These are phyloP conservation scores for Lathyrus tuberosus DNA, from an alignment of 306 rosid species.

Conservation along the genomic window DNA sequence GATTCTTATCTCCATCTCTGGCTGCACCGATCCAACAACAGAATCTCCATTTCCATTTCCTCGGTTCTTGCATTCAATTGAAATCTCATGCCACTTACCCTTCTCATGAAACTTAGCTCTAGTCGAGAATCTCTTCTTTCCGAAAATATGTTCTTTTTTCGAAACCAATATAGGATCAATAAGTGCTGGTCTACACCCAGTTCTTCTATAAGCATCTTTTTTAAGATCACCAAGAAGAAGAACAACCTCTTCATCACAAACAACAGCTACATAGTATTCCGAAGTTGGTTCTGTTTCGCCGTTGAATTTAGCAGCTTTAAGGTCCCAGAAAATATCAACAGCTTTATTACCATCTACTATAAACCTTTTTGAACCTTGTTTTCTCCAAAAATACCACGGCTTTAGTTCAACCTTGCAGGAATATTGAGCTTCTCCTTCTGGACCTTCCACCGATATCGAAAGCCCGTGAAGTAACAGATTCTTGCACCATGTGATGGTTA, in stretches of 20 bases:
- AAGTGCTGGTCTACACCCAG: constrained; percentile 75
- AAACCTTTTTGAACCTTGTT: constrained; percentile 75
- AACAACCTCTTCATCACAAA: constrained; percentile 76
- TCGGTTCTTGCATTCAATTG: constrained; percentile 70
- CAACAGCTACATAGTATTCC: constrained; percentile 81
- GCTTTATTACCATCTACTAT: constrained; percentile 59
- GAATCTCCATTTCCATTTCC: constrained; percentile 22
- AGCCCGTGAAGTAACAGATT: constrained; percentile 73
- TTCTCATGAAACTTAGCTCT: constrained; percentile 76
- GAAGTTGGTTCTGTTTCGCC: constrained; percentile 84
- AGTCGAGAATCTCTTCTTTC: constrained; percentile 73
- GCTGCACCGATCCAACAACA: constrained; percentile 50
- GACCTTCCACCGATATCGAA: constrained; percentile 70
- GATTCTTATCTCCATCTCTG: constrained; percentile 88
- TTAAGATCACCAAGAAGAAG: constrained; percentile 78
- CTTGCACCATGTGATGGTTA: constrained; percentile 84
- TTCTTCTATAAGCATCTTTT: constrained; percentile 76
- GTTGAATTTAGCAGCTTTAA: constrained; percentile 69
- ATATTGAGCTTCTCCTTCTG: constrained; percentile 66
- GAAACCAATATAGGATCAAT: constrained; percentile 77
- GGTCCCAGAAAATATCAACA: constrained; percentile 77
- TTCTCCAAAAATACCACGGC: constrained; percentile 94
- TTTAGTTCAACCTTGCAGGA: constrained; percentile 84
- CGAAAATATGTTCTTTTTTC: constrained; percentile 76
- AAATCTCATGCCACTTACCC: constrained; percentile 73